Base-by-base conservation (phyloP, 345 rosid genomes). In the Angophora floribunda region DNA sequence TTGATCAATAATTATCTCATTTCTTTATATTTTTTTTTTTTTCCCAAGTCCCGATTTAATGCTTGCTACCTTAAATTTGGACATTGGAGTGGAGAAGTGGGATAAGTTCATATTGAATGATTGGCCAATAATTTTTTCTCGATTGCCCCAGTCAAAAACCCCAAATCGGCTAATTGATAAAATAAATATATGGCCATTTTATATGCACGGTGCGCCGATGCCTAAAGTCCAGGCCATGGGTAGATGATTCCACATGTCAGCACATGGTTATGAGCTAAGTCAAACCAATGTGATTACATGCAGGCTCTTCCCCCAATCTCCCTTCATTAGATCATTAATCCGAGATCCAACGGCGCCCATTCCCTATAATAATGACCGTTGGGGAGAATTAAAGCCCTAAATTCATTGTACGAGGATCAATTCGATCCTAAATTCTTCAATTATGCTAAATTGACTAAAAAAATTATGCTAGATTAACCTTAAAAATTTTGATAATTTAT, bases 401-500 rank as follows among this genome's bases (percentile, higher is more conserved):
- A 36, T 36, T 4, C 41, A 36, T 36, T 36, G 41, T 36, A 36
- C 41, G 41, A 36, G 2, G 41, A 36, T 36, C 41, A 36, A 36
- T 36, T 36, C 41, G 4, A 36, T 36, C 41, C 41, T 36, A 36
- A 36, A 2, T 36, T 36, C 4, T 36, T 36, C 4, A 36, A 36
- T 36, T 36, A 36, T 36, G 41, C 41, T 36, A 55, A 21, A 9
- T 55, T 55, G 21, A 10, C 2, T 0, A 55, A 9, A 55, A 22
- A 0, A 55, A 22, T 22, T 4, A 55, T 55, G 28, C 24, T 9
- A 22, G 21, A 21, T 55, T 21, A 55, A 22, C 11, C 28, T 22
- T 55, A 55, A 22, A 55, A 21, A 21, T 55, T 55, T 22, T 55
- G 12, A 22, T 0, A 1, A 55, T 55, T 55, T 0, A 1, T 55